Conservation (phyloP, 352 stramenopile species). For the Pythium aphanidermatum region DNA sequence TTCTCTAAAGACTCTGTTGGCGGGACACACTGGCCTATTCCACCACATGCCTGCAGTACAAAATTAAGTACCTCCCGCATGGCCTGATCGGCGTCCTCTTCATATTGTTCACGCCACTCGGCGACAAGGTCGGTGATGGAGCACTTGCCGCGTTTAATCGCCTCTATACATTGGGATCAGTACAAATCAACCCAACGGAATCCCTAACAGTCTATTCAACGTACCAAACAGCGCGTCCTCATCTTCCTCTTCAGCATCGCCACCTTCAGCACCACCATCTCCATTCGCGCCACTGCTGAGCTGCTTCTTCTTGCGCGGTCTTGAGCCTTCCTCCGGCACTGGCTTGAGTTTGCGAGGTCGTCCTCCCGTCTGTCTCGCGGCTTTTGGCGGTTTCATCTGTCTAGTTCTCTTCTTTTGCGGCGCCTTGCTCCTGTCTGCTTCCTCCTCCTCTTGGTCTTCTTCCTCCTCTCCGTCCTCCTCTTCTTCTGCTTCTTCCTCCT, state of each 20-base stretch:
- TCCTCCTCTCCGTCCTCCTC: constrained; percentile 13
- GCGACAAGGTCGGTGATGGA: constrained; percentile 46
- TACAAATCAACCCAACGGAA: not conserved
- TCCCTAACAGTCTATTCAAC: not conserved
- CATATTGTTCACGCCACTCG: constrained; percentile 69
- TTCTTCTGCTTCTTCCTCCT: constrained; percentile 15
- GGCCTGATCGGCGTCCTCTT: constrained; percentile 42
- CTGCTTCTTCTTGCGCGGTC: not conserved
- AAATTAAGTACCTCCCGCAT: constrained; percentile 76
- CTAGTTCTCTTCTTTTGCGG: constrained; percentile 10
- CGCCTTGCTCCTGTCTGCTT: constrained; percentile 5
- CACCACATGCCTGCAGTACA: constrained; percentile 68
- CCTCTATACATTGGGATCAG: constrained; percentile 42
- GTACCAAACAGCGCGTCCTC: constrained; percentile 23
- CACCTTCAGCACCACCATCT: constrained; percentile 12
- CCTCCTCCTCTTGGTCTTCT: constrained; percentile 15
- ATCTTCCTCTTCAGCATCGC: constrained; percentile 13
- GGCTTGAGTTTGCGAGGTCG: constrained; percentile 31
- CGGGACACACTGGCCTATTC: constrained; percentile 38
- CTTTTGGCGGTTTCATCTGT: too few species aligned
- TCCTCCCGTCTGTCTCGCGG: too few species aligned
- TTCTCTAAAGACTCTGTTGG: constrained; percentile 47
- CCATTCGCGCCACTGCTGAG: constrained; percentile 1
- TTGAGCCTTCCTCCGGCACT: constrained; percentile 26
- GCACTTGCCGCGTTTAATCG: constrained; percentile 41